Percentiles rank a stretch among this genome's conserved stretches.
These are phyloP conservation scores for Mucuna pruriens DNA, from an alignment of 306 rosid genomes.

Conservation along the genomic window DNA sequence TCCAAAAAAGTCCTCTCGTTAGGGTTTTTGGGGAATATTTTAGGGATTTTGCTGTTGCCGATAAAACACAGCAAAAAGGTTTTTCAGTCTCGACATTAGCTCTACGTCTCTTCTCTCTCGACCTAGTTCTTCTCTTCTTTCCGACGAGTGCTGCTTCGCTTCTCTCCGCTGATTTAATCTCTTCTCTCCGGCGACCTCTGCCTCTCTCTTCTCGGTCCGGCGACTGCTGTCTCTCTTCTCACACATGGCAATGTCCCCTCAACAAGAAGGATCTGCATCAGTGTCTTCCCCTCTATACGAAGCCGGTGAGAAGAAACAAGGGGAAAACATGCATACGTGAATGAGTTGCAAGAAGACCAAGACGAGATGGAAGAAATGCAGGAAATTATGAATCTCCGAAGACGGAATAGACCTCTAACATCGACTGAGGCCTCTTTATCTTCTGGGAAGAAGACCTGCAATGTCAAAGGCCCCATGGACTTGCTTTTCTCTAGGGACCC, in stretches of 20 bases:
- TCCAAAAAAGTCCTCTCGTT: no score
- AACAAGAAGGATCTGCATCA: background rate
- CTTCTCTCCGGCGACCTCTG: background rate
- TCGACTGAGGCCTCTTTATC: background rate
- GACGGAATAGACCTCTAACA: background rate
- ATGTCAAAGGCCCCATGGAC: background rate
- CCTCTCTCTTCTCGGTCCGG: background rate
- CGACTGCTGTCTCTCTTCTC: background rate
- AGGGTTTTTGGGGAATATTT: no score
- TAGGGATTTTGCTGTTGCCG: no score
- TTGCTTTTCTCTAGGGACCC: background rate
- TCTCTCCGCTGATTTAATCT: background rate
- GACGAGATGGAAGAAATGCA: background rate
- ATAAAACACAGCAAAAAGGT: no score
- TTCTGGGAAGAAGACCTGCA: background rate
- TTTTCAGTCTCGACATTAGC: no score
- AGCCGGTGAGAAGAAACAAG: background rate
- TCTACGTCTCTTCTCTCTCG: no score
- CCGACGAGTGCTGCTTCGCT: background rate
- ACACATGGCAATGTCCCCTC: background rate
- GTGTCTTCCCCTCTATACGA: background rate
- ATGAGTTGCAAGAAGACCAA: background rate
- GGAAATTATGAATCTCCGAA: background rate
- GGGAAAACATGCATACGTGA: background rate
- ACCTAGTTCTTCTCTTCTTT: no score